Evolutionary conservation across 2,329 filamentous ascomycete species (phyloP).

Genomic region (Nemania sp.): DNA sequence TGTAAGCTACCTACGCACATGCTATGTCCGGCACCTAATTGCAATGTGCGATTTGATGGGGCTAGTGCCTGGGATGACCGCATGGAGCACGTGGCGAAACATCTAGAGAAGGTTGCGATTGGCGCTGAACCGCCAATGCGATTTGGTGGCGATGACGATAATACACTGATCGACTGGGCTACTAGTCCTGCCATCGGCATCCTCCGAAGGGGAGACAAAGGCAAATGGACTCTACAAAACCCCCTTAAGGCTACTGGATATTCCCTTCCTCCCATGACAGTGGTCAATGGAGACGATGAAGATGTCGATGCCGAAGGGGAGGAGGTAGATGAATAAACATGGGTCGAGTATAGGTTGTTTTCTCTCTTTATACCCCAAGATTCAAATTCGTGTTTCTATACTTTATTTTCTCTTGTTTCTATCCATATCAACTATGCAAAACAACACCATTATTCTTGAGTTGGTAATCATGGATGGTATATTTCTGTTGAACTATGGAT

Average conservation of each 20-base stretch:
- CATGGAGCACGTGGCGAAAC: slow-evolving; percentile 85
- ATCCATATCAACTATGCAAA: too few relatives aligned
- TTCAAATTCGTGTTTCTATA: slow-evolving; percentile 2
- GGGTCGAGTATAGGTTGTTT: too few relatives aligned
- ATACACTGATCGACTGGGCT: slow-evolving; percentile 38
- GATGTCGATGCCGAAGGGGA: slow-evolving; percentile 39
- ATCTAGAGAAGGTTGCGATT: slow-evolving; percentile 64
- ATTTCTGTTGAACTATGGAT: slow-evolving; percentile 4
- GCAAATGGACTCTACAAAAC: slow-evolving; percentile 36
- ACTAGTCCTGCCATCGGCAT: slow-evolving; percentile 37
- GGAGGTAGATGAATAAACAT: slow-evolving; percentile 32
- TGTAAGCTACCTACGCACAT: slow-evolving; percentile 64
- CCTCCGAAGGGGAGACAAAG: slow-evolving; percentile 32
- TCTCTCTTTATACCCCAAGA: slow-evolving; percentile 9
- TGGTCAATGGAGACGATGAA: slow-evolving; percentile 23
- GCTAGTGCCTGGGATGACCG: slow-evolving; percentile 72
- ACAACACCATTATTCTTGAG: too few relatives aligned
- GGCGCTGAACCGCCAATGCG: slow-evolving; percentile 36
- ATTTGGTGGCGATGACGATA: slow-evolving; percentile 36
- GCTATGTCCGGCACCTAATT: slow-evolving; percentile 64
- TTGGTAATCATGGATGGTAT: too few relatives aligned
- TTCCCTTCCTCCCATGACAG: not conserved
- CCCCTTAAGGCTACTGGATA: slow-evolving; percentile 33
- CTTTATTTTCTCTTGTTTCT: not conserved
- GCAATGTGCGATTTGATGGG: slow-evolving; percentile 62